Conservation (phyloP, 805 yeast genomes). For the Maudiozyma serrabonitensis region DNA sequence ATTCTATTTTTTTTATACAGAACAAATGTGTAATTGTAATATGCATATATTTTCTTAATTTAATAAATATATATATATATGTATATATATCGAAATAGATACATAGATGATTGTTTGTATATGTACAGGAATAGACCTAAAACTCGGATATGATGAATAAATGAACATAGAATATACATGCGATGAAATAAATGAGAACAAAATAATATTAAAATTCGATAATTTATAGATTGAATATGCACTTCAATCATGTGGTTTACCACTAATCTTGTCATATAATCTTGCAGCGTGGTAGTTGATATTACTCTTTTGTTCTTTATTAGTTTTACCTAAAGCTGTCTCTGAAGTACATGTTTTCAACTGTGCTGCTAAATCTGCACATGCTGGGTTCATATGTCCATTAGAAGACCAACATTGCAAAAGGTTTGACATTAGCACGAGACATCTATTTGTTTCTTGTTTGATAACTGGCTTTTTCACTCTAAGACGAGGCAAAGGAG, state of each 20-base stretch:
- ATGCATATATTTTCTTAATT: background rate
- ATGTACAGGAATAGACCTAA: background rate
- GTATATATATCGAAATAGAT: background rate
- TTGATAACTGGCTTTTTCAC: slow-evolving; percentile 55
- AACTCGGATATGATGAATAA: background rate
- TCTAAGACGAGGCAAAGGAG: slow-evolving; percentile 66
- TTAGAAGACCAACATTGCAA: slow-evolving; percentile 95
- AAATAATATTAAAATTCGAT: background rate
- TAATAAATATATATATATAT: background rate
- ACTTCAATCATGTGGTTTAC: slow-evolving; percentile 33
- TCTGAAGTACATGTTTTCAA: slow-evolving; percentile 64
- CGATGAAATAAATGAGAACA: too few species aligned
- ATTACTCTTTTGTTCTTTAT: slow-evolving; percentile 30
- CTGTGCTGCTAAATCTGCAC: slow-evolving; percentile 56
- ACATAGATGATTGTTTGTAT: background rate
- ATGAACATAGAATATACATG: too few species aligned
- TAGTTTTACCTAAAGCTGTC: slow-evolving; percentile 19
- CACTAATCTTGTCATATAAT: slow-evolving; percentile 39
- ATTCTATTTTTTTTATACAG: background rate
- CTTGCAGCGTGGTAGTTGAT: slow-evolving; percentile 47
- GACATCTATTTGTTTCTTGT: slow-evolving; percentile 59
- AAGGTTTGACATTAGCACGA: slow-evolving; percentile 73
- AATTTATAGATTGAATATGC: too few species aligned
- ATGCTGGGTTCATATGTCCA: slow-evolving; percentile 67
- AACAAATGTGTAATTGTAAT: background rate